A percentile compares a stretch with the other conserved stretches of the same genome.
Evolutionary conservation across 2,329 filamentous ascomycete species (phyloP).

Genomic region (Metarhizium guizhouense): DNA sequence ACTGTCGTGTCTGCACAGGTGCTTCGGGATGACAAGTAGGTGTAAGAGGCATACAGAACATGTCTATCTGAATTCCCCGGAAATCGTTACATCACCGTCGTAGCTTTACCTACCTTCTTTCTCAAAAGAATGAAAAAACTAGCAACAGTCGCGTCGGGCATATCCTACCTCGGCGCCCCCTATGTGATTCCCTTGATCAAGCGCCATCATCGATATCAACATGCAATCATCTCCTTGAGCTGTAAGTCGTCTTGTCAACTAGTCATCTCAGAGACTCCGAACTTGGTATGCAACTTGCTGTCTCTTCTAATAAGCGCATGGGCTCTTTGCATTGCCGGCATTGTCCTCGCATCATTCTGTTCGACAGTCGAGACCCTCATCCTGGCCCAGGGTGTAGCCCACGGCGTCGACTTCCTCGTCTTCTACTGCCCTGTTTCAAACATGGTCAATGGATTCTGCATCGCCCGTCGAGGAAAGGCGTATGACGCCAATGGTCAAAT

Average conservation of each 20-base stretch:
- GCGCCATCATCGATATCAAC: conserved; percentile 22
- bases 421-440: conserved; percentile 27
- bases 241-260: conserved; percentile 11
- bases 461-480: conserved; percentile 27
- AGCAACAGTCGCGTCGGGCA: conserved; percentile 19
- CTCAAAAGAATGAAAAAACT: too few relatives aligned
- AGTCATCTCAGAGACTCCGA: not conserved
- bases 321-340: conserved; percentile 28
- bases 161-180: conserved; percentile 25
- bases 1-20: too few relatives aligned
- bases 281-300: not conserved
- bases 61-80: conserved; percentile 16
- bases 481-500: conserved; percentile 13
- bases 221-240: conserved; percentile 26
- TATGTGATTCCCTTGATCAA: conserved; percentile 22
- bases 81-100: conserved; percentile 16
- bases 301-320: not conserved
- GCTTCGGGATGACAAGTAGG: too few relatives aligned
- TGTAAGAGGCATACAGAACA: too few relatives aligned
- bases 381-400: conserved; percentile 29
- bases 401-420: conserved; percentile 29
- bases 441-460: conserved; percentile 32
- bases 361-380: conserved; percentile 23
- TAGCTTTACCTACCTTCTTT: too few relatives aligned
- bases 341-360: conserved; percentile 25